Evolutionary conservation across 78 protist species (phyloP).

Genomic region (Planoprotostelium fungivorum): DNA sequence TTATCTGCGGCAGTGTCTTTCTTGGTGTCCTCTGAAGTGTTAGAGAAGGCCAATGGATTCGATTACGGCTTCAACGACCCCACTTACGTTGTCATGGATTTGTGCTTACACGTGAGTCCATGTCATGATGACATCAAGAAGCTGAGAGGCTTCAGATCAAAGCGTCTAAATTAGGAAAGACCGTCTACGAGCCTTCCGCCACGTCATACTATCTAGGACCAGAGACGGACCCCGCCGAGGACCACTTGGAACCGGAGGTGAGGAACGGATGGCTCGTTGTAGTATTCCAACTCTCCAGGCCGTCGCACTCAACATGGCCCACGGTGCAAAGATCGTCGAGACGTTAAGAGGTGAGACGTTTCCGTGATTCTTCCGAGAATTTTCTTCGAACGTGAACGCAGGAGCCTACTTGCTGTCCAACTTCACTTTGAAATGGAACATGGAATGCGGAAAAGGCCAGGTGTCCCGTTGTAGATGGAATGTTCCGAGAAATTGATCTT

Average conservation of each 20-base stretch:
- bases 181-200: background rate
- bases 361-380: background rate
- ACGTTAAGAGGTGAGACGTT: background rate
- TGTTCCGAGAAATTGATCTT: too few relatives aligned
- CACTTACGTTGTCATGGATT: background rate
- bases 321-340: background rate
- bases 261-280: too few relatives aligned
- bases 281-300: background rate
- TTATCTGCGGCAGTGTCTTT: background rate
- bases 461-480: too few relatives aligned
- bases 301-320: background rate
- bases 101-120: background rate
- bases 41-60: background rate
- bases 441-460: conserved; percentile 22
- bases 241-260: too few relatives aligned
- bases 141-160: too few relatives aligned
- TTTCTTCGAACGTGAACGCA: background rate
- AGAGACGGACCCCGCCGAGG: too few relatives aligned
- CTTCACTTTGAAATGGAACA: conserved; percentile 5
- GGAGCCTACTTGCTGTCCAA: background rate
- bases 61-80: background rate
- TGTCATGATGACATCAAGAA: background rate
- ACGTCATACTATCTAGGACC: background rate
- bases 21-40: background rate
- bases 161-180: too few relatives aligned